Percentiles rank a stretch among this genome's conserved stretches.
phyloP scores from a whole-genome alignment of 352 stramenopile species.

The Pseudoperonospora humuli region DNA sequence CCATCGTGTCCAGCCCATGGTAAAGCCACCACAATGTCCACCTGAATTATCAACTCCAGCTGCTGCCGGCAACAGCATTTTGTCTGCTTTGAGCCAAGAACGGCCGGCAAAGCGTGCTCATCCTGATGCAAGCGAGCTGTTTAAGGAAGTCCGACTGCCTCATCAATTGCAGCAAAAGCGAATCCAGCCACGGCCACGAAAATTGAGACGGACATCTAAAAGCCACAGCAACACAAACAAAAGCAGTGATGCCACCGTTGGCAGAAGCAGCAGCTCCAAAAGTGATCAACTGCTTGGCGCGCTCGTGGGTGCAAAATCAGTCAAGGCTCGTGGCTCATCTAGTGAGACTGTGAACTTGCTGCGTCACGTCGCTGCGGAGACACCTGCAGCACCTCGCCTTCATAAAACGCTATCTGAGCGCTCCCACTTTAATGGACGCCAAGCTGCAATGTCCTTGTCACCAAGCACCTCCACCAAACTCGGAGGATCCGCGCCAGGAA shows the following conservation, averaged over 20 bases:
- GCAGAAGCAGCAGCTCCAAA: conserved; percentile 1
- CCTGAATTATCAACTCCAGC: not conserved
- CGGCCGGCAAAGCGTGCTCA: conserved; percentile 35
- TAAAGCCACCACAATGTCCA: conserved; percentile 12
- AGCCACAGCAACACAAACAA: conserved; percentile 11
- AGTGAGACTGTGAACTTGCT: conserved; percentile 6
- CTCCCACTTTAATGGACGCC: conserved; percentile 2
- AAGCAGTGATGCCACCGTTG: not conserved
- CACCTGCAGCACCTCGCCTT: conserved; percentile 3
- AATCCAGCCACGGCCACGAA: conserved; percentile 7
- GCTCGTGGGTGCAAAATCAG: not conserved
- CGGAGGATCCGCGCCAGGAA: not conserved
- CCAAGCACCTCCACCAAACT: not conserved
- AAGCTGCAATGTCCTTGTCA: conserved; percentile 4
- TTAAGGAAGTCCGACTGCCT: conserved; percentile 38
- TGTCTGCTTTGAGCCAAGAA: conserved; percentile 59
- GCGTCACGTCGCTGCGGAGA: conserved; percentile 4
- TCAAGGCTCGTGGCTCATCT: not conserved
- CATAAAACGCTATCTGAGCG: conserved; percentile 12
- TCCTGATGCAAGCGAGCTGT: conserved; percentile 22
- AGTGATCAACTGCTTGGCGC: conserved; percentile 10
- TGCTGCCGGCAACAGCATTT: conserved; percentile 30
- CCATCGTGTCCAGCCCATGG: conserved; percentile 12
- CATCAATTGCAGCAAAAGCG: conserved; percentile 20
- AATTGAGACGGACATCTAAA: conserved; percentile 16